These are phyloP conservation scores for Lachancea sp. DNA, from an alignment of 805 yeast species.

Conservation along the genomic window DNA sequence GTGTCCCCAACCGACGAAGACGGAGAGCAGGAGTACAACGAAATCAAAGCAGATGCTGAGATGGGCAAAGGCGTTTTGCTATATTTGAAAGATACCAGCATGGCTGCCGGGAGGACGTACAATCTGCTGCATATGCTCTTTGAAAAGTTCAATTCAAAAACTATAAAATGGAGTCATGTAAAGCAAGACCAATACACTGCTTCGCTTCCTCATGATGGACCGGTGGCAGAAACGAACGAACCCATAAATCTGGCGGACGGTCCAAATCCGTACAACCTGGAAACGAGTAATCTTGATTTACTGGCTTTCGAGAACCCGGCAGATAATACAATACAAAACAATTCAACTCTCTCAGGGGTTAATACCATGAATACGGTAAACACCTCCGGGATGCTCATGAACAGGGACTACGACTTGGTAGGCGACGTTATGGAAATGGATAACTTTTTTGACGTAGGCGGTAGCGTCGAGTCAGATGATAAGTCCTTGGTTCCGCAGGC, in stretches of 20 bases:
- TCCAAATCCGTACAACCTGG: slow-evolving; percentile 6
- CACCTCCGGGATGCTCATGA: slow-evolving; percentile 13
- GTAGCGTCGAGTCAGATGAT: slow-evolving; percentile 5
- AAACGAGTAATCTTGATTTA: slow-evolving; percentile 2
- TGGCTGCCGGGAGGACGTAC: slow-evolving; percentile 76
- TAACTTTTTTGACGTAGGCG: slow-evolving; percentile 7
- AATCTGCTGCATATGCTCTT: slow-evolving; percentile 72
- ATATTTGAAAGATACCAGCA: slow-evolving; percentile 61
- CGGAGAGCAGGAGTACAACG: slow-evolving; percentile 44
- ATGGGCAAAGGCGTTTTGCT: slow-evolving; percentile 71
- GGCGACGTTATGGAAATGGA: slow-evolving; percentile 7
- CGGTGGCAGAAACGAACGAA: neutral
- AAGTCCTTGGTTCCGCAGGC: slow-evolving; percentile 8
- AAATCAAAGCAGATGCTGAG: slow-evolving; percentile 71
- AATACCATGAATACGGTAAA: slow-evolving; percentile 16
- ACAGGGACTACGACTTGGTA: slow-evolving; percentile 2
- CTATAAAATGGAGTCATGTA: slow-evolving; percentile 42
- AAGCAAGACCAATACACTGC: slow-evolving; percentile 7
- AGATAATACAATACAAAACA: slow-evolving; percentile 4
- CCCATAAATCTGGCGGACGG: slow-evolving; percentile 7
- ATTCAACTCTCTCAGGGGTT: slow-evolving; percentile 17
- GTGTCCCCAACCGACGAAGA: slow-evolving; percentile 37
- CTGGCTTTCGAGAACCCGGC: slow-evolving; percentile 5
- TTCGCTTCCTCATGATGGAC: slow-evolving; percentile 2
- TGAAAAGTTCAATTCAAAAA: slow-evolving; percentile 68